Evolutionary conservation across 257 asterid genomes (phyloP).

Genomic region (Salvia splendens): DNA sequence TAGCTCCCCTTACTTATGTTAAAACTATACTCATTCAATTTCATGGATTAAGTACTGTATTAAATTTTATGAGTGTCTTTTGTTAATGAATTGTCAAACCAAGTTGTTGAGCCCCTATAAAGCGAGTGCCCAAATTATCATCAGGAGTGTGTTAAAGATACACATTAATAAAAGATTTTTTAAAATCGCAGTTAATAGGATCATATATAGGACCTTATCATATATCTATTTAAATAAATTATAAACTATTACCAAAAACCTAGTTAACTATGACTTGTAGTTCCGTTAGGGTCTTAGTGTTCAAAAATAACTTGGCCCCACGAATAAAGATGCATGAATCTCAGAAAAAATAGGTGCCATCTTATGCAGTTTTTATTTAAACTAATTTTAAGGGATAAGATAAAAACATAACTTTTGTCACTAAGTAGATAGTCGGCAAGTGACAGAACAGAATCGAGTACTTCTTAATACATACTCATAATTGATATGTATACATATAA

Average conservation of each 20-base stretch:
- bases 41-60: too few relatives aligned
- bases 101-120: constrained; percentile 40
- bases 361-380: background rate
- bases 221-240: constrained; percentile 26
- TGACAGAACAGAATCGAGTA: too few relatives aligned
- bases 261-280: constrained; percentile 3
- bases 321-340: background rate
- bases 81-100: constrained; percentile 31
- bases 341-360: background rate
- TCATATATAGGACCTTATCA: constrained; percentile 29
- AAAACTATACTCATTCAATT: too few relatives aligned
- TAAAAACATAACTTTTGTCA: too few relatives aligned
- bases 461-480: too few relatives aligned
- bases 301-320: constrained; percentile 40
- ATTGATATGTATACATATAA: too few relatives aligned
- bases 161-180: constrained; percentile 22
- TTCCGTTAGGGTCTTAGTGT: constrained; percentile 21
- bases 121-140: constrained; percentile 27
- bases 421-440: too few relatives aligned
- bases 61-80: background rate
- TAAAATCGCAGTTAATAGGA: background rate
- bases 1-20: too few relatives aligned
- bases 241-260: constrained; percentile 31
- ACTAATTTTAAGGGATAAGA: background rate
- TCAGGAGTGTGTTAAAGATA: constrained; percentile 18